Evolutionary conservation across 106 monocot species (phyloP).

Genomic region (Triglochin maritima): DNA sequence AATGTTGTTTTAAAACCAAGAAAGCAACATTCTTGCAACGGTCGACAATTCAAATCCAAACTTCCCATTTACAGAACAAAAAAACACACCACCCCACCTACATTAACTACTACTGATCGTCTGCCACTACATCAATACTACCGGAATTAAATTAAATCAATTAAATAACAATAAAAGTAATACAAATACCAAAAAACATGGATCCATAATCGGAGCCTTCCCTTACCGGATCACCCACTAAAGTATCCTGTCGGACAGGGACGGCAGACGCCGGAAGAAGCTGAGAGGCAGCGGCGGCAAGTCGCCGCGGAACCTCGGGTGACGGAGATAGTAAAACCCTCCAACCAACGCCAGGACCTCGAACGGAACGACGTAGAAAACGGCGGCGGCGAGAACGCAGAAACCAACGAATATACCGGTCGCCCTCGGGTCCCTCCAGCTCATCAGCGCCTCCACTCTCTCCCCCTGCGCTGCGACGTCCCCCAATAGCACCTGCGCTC

Average conservation of each 20-base stretch:
- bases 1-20: too few species aligned
- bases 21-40: too few species aligned
- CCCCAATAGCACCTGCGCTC: slow-evolving; percentile 68
- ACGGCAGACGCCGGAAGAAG: slow-evolving; percentile 80
- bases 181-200: too few species aligned
- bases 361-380: slow-evolving; percentile 71
- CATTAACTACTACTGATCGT: too few species aligned
- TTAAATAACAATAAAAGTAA: too few species aligned
- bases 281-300: slow-evolving; percentile 60
- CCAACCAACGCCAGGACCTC: slow-evolving; percentile 22
- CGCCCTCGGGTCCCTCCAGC: slow-evolving; percentile 74
- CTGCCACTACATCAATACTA: too few species aligned
- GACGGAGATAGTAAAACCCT: slow-evolving; percentile 65
- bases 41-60: too few species aligned
- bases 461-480: slow-evolving; percentile 86
- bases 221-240: background rate
- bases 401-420: slow-evolving; percentile 50
- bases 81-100: too few species aligned
- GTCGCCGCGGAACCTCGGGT: slow-evolving; percentile 76
- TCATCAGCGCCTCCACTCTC: slow-evolving; percentile 56
- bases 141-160: too few species aligned
- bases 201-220: background rate
- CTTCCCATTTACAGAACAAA: too few species aligned
- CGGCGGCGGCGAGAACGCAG: slow-evolving; percentile 39
- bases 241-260: slow-evolving; percentile 52